Percentiles rank a stretch among this genome's conserved stretches.
Conservation (phyloP, 129 eudicot species). For the Flaveria bidentis region DNA sequence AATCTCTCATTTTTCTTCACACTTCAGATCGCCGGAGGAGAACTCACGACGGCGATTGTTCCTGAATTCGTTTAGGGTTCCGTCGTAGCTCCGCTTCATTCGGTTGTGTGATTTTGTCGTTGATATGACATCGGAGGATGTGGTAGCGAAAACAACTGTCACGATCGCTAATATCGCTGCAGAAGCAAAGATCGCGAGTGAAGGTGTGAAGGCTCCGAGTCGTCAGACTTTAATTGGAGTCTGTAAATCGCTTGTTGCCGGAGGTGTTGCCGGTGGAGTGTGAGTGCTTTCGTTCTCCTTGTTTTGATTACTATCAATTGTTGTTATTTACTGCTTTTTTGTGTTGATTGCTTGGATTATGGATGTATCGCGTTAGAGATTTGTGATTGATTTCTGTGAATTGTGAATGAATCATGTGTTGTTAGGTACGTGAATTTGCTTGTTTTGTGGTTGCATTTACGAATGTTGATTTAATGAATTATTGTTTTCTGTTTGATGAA, state of each 20-base stretch:
- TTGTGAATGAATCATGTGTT: background rate
- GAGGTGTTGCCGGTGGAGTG: slow-evolving; percentile 98
- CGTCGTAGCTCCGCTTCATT: background rate
- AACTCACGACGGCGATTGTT: slow-evolving; percentile 29
- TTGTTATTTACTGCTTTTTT: background rate
- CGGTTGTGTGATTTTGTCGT: background rate
- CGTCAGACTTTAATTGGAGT: slow-evolving; percentile 58
- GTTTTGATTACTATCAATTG: background rate
- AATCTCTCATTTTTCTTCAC: slow-evolving; percentile 1
- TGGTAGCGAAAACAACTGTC: slow-evolving; percentile 55
- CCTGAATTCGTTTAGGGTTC: slow-evolving; percentile 29
- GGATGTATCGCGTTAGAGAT: background rate
- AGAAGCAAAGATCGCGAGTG: slow-evolving; percentile 83
- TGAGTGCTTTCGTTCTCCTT: slow-evolving; percentile 33
- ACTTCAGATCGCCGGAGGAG: slow-evolving; percentile 31
- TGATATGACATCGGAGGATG: slow-evolving; percentile 93
- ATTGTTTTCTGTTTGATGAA: background rate
- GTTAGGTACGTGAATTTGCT: background rate
- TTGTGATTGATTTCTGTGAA: background rate
- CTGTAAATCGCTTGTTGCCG: slow-evolving; percentile 91
- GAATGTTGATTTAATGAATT: background rate
- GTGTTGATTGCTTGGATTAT: background rate
- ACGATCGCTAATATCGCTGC: slow-evolving; percentile 82
- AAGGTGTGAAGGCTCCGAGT: slow-evolving; percentile 73
- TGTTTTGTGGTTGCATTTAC: background rate